Evolutionary conservation across 2,329 filamentous ascomycete genomes (phyloP), one percentile per base, ranked within the genome.

Genomic region (Colletotrichum paranaense): DNA sequence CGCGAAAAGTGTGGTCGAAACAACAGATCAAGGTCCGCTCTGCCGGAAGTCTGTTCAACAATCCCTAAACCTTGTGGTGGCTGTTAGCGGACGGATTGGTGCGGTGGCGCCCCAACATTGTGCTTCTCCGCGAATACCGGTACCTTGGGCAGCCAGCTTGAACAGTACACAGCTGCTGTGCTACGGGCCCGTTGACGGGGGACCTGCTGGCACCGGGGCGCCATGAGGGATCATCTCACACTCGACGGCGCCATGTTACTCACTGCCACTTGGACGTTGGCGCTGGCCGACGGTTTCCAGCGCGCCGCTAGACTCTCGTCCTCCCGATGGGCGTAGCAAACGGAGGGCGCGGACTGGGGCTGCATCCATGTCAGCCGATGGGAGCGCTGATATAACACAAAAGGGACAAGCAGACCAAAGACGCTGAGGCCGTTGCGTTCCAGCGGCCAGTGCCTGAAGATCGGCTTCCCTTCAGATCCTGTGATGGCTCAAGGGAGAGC

Each of bases 21-120:
- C 60, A 30, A 65, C 49, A 52, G 52, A 58, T 58, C 59, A n/a
- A 46, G 67, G 57, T 11, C 35, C 52, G 67, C 59, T 38, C 28
- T 52, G 59, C 52, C 19, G 38, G 38, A 59, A 16, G 42, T 32
- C 30, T 58, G 62, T 55, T 59, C 53, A 55, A 55, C 30, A 65
- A 60, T 59, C 28, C 67, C 53, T 22, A 46, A 70, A 59, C 30
- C 38, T 70, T 66, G 67, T 49, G 67, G 32, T 14, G 42, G 19
- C 42, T n/a, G 46, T 55, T 35, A 42, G n/a, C 19, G 22, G 62
- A 42, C 55, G 42, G 62, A 38, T 66, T 42, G 53, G 62, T 38
- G 53, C 24, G 67, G 28, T 42, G 38, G 67, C 67, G 28, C 30
- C n/a, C 24, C 62, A 59, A 59, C 42, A 52, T 38, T 53, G 64